phyloP scores from a whole-genome alignment of 179 eudicot genomes.

The Beta lomatogona region DNA sequence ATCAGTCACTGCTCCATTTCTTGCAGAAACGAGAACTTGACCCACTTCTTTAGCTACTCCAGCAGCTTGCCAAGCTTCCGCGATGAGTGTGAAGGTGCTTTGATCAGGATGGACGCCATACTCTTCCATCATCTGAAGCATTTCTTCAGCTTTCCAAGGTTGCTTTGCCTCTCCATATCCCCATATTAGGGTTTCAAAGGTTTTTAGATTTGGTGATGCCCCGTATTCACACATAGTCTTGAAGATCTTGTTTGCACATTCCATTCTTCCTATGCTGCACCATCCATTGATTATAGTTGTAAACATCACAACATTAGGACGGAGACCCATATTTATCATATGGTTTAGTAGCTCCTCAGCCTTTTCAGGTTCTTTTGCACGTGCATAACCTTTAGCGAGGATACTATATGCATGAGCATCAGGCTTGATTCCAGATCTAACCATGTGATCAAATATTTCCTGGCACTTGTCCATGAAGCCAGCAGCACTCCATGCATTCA shows the following conservation, averaged over 20 bases:
- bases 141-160: slow-evolving; percentile 69
- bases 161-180: slow-evolving; percentile 70
- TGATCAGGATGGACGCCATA: slow-evolving; percentile 53
- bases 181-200: slow-evolving; percentile 73
- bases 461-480: slow-evolving; percentile 68
- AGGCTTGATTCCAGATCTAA: slow-evolving; percentile 63
- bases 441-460: slow-evolving; percentile 74
- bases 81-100: slow-evolving; percentile 48
- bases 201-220: slow-evolving; percentile 60
- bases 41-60: slow-evolving; percentile 45
- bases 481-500: slow-evolving; percentile 77
- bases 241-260: slow-evolving; percentile 53
- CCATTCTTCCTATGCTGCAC: slow-evolving; percentile 67
- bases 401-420: slow-evolving; percentile 69
- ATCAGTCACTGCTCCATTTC: slow-evolving; percentile 11
- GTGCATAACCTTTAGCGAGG: slow-evolving; percentile 76
- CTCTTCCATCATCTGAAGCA: slow-evolving; percentile 57
- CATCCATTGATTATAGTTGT: slow-evolving; percentile 76
- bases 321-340: slow-evolving; percentile 46
- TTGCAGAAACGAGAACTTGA: slow-evolving; percentile 24
- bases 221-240: slow-evolving; percentile 51
- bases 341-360: slow-evolving; percentile 61
- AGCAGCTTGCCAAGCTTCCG: slow-evolving; percentile 56
- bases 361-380: slow-evolving; percentile 56
- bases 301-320: slow-evolving; percentile 69